phyloP scores from a whole-genome alignment of 2,329 filamentous ascomycete species.

The Penicillium glabrum region DNA sequence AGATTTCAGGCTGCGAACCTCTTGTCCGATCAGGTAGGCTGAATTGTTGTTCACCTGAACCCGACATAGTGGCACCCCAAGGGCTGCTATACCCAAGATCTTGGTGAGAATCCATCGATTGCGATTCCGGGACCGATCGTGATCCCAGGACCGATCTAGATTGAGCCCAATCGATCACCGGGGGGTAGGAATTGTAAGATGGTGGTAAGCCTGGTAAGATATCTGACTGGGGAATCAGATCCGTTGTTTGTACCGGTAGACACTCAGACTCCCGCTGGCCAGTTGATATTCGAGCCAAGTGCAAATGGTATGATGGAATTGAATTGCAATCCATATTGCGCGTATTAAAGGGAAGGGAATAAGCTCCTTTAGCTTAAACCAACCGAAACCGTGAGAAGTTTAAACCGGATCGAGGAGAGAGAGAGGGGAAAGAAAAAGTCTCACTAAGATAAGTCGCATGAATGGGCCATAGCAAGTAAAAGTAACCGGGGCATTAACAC shows the following conservation, averaged over 20 bases:
- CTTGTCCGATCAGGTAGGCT: background rate
- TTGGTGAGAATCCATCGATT: constrained; percentile 16
- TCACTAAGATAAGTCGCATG: constrained; percentile 5
- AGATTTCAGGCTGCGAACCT: background rate
- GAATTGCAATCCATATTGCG: constrained; percentile 24
- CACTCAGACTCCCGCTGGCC: constrained; percentile 21
- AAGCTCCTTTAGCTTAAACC: background rate
- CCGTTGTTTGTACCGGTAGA: constrained; percentile 18
- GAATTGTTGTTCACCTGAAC: background rate
- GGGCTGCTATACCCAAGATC: constrained; percentile 12
- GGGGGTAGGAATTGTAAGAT: constrained; percentile 16
- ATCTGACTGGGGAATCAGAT: constrained; percentile 13
- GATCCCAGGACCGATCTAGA: constrained; percentile 21
- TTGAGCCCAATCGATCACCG: constrained; percentile 22
- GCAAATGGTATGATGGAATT: constrained; percentile 16
- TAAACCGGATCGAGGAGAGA: constrained; percentile 8
- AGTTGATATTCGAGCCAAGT: constrained; percentile 22
- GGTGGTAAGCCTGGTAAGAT: constrained; percentile 13
- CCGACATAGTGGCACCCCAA: constrained; percentile 3
- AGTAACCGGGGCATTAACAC: constrained; percentile 12
- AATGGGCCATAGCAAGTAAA: constrained; percentile 13
- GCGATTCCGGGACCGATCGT: constrained; percentile 15
- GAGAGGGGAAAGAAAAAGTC: constrained; percentile 4
- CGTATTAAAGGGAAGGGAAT: background rate
- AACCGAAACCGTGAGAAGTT: constrained; percentile 4